Base-by-base conservation (phyloP, 2,329 filamentous ascomycete species). In the Fusarium cicatricum region DNA sequence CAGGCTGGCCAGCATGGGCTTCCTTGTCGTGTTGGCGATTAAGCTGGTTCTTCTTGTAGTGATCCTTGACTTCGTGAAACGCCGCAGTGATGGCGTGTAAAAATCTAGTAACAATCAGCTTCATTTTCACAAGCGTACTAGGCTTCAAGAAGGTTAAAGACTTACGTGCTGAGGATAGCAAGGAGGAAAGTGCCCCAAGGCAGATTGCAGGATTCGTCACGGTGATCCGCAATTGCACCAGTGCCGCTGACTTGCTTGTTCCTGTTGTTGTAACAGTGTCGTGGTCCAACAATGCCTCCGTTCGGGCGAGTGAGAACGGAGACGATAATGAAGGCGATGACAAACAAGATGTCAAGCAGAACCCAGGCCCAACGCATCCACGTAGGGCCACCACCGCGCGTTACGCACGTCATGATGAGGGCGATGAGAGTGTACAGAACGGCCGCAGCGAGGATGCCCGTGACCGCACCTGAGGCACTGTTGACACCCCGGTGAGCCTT, bases 381-480 rank as follows among this genome's bases (percentile, higher is more conserved):
- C 40, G 11, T 34, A 1, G 58, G 58, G 3, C 60, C 60, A 1
- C 60, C 54, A 8, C 58, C 37, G 11, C 44, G 49, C 10, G 51
- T 39, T 3, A 62, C 19, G 2, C 49, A 7, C 5, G 42, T 34
- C 6, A 64, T 7, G 2, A 64, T 6, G 44, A 58, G 54, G 3
- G 53, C 50, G 5, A 64, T 15, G 1, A 64, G 46, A 0, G 60
- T 64, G 33, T 64, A 64, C 10, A 64, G 5, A 4, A 55, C 60
- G n/a, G 61, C 61, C 1, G 53, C 57, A 2, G 53, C 61, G 2
- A 64, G 37, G 5, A 64, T 64, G n/a, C 61, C 61, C 11, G 64
- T 60, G 5, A 64, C 61, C 1, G 57, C 61, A 0, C 56, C 57
- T 9, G 47, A 61, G 3, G 48, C 28, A 6, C 21, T 14, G 4